Evolutionary conservation across 192 early-diverging fungal genomes (phyloP).

Genomic region (Coemansia sp.): DNA sequence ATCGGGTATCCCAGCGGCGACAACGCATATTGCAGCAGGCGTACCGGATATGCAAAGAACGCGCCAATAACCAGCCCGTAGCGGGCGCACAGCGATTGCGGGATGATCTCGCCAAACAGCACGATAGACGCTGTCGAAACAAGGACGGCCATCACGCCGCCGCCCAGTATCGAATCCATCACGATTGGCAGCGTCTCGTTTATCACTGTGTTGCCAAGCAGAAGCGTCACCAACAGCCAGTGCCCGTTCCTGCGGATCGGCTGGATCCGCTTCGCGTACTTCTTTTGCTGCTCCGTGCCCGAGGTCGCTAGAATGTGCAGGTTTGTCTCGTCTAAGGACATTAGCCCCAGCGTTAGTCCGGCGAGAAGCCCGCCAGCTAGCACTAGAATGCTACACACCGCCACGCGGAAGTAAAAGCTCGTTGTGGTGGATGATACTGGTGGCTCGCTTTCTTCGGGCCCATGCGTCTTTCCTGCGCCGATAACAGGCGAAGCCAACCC

Average conservation of each 20-base stretch:
- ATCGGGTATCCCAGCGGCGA: conserved; percentile 80
- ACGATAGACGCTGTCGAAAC: conserved; percentile 88
- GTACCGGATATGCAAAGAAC: conserved; percentile 75
- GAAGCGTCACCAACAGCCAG: conserved; percentile 89
- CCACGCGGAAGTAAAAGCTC: conserved; percentile 24
- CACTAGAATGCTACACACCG: conserved; percentile 8
- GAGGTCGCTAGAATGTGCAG: conserved; percentile 72
- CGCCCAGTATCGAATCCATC: conserved; percentile 72
- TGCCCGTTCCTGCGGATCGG: conserved; percentile 88
- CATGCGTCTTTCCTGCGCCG: background rate
- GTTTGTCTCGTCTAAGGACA: conserved; percentile 76
- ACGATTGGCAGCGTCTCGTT: conserved; percentile 94
- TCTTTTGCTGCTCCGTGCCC: conserved; percentile 66
- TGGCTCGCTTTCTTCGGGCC: background rate
- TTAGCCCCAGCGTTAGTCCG: conserved; percentile 62
- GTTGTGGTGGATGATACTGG: background rate
- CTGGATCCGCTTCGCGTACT: conserved; percentile 76
- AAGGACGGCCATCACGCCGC: conserved; percentile 81
- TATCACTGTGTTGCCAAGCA: conserved; percentile 90
- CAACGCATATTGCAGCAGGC: conserved; percentile 65
- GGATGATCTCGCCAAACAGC: conserved; percentile 95
- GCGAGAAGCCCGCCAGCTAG: conserved; percentile 59
- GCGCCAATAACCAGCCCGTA: conserved; percentile 90
- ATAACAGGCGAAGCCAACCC: background rate
- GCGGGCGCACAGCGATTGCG: conserved; percentile 85